These are phyloP conservation scores for Fusarium torreyae DNA, from an alignment of 2,329 filamentous ascomycete species.

Conservation along the genomic window DNA sequence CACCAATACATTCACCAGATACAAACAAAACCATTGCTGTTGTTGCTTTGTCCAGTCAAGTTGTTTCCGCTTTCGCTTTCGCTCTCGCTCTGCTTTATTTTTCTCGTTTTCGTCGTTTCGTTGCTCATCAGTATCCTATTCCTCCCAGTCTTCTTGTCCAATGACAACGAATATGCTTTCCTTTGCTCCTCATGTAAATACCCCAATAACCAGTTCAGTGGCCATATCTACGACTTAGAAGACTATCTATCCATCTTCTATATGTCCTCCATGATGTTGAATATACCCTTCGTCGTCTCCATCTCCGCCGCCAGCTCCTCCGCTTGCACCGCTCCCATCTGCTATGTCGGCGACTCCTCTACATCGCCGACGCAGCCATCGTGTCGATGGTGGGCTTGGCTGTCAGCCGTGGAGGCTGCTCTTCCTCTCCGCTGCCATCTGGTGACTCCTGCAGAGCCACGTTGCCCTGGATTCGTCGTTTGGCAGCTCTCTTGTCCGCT, in stretches of 20 bases:
- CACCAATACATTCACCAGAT: slow-evolving; percentile 5
- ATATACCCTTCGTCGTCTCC: slow-evolving; percentile 24
- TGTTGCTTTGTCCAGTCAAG: slow-evolving; percentile 7
- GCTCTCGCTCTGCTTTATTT: slow-evolving; percentile 14
- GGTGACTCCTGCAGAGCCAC: slow-evolving; percentile 59
- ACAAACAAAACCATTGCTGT: slow-evolving; percentile 2
- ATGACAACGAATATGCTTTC: slow-evolving; percentile 3
- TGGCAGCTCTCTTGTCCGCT: slow-evolving; percentile 86
- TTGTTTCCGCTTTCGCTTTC: background rate
- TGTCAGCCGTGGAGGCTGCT: slow-evolving; percentile 39
- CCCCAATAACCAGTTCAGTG: slow-evolving; percentile 14
- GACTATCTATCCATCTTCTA: slow-evolving; percentile 31
- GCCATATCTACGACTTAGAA: slow-evolving; percentile 19
- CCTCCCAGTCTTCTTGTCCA: slow-evolving; percentile 16
- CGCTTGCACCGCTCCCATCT: slow-evolving; percentile 19
- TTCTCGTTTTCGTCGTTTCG: slow-evolving; percentile 30
- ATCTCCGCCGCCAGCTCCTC: slow-evolving; percentile 19
- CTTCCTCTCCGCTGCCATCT: slow-evolving; percentile 58
- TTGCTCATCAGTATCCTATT: slow-evolving; percentile 40
- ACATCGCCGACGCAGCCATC: slow-evolving; percentile 58
- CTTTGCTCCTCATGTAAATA: slow-evolving; percentile 15
- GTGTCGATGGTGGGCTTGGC: slow-evolving; percentile 56
- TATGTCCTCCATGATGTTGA: slow-evolving; percentile 41
- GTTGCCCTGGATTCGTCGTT: slow-evolving; percentile 80
- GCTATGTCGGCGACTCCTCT: slow-evolving; percentile 38